Conservation (phyloP, 495 filamentous ascomycete genomes). For the Clavariopsis aquatica region DNA sequence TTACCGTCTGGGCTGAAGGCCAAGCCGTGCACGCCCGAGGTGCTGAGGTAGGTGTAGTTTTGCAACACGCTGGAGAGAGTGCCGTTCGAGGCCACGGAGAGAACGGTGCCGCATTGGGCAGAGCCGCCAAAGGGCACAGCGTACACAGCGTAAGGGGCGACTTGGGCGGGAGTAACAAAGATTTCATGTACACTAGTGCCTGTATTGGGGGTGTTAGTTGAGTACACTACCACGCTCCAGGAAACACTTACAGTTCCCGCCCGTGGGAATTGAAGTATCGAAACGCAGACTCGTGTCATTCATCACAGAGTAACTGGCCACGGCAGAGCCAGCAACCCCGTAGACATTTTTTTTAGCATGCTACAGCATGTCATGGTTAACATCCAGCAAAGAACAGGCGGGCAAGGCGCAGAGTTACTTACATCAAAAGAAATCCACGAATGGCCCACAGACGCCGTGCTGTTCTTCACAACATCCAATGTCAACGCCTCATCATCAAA, state of each 20-base stretch:
- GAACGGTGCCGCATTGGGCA: neutral
- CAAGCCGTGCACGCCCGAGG: slow-evolving; percentile 4
- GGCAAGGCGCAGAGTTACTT: too few species aligned
- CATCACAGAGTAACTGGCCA: neutral
- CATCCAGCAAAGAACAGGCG: too few species aligned
- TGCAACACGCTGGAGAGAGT: neutral
- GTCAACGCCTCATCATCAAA: slow-evolving; percentile 9
- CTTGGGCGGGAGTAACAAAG: neutral
- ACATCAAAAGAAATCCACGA: slow-evolving; percentile 6
- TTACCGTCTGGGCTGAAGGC: neutral
- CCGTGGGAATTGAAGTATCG: neutral
- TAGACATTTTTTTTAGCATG: slow-evolving; percentile 6
- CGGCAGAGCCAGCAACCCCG: neutral
- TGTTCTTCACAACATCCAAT: neutral
- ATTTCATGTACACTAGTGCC: neutral
- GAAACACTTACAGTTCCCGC: slow-evolving; percentile 1
- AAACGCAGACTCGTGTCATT: neutral
- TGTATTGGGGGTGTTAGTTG: neutral
- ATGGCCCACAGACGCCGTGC: neutral
- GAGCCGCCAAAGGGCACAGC: neutral
- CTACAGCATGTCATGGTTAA: neutral
- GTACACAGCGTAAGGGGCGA: neutral
- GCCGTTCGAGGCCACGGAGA: neutral
- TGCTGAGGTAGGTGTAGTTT: slow-evolving; percentile 2
- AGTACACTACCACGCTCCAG: neutral